Evolutionary conservation across 2,329 filamentous ascomycete genomes (phyloP), one percentile per base, ranked within the genome.

Genomic region (Exophiala calicioides): DNA sequence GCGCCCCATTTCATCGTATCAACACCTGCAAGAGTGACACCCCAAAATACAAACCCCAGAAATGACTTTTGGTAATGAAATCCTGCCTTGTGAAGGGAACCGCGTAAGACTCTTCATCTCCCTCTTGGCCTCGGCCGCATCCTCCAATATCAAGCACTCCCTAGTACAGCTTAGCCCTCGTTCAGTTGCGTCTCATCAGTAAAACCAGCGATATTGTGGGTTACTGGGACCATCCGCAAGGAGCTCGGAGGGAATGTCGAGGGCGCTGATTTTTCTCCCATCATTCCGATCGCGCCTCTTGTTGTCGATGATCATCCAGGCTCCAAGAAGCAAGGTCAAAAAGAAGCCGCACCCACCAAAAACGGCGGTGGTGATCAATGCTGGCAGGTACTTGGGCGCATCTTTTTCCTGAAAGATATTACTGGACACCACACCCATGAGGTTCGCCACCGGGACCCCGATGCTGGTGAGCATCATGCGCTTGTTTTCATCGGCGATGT

Each of bases 401-500:
- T 86, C 81, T 55, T 82, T 66, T 24, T 72, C 69, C n/a, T 76
- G 72, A 66, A 87, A 88, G 48, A 86, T 82, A 58, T 88, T 87
- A 51, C 77, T 80, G 20, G 75, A 37, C 5, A 88, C 81, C 1
- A 88, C 69, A 3, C 85, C 85, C 83, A 90, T 90, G 26, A 89
- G 63, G 55, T 90, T 90, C 3, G 86, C 86, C 7, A 88, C 64
- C 0, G 86, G 86, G 0, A 90, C 85, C 18, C 82, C 84, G 13
- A 90, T 77, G 20, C 80, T 83, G 0, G 86, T 90, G 10, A 89
- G 71, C 0, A 83, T 74, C 4, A 88, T 75, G 35, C 86, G 82
- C 27, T 82, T 79, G 47, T 84, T 83, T 65, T 90, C 87, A 59
- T 90, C 79, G 1, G 86, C 85, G 45, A 89, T 79, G 62, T 91